Conservation (phyloP, 306 rosid species). For the Lagenaria siceraria region DNA sequence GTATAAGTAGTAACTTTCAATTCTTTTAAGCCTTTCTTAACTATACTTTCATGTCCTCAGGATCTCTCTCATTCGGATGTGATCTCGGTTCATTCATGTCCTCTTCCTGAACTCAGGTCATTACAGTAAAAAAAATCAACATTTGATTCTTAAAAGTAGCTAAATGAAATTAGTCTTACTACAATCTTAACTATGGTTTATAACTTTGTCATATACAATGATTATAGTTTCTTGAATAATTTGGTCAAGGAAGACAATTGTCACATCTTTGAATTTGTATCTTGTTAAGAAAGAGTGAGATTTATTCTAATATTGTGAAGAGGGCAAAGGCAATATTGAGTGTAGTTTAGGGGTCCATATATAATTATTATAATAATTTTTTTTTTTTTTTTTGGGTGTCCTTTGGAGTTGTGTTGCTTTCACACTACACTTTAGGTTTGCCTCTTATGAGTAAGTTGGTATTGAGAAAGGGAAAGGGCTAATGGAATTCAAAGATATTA, state of each 20-base stretch:
- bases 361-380: too few species aligned
- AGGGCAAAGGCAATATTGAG: not conserved
- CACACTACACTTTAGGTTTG: not conserved
- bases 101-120: too few species aligned
- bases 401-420: slow-evolving; percentile 1
- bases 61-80: too few species aligned
- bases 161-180: too few species aligned
- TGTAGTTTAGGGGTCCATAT: slow-evolving; percentile 2
- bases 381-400: too few species aligned
- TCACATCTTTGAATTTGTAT: not conserved
- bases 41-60: too few species aligned
- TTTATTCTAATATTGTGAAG: not conserved
- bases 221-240: not conserved
- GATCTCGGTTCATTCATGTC: too few species aligned
- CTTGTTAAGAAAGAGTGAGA: not conserved
- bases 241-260: not conserved
- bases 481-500: slow-evolving; percentile 1
- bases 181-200: not conserved
- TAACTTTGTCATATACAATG: not conserved
- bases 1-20: too few species aligned
- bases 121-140: too few species aligned
- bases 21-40: too few species aligned
- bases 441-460: not conserved
- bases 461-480: not conserved
- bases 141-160: too few species aligned